Evolutionary conservation across 805 yeast species (phyloP), one percentile per base, ranked within the genome.

Genomic region (Sugiyamaella valdiviana): DNA sequence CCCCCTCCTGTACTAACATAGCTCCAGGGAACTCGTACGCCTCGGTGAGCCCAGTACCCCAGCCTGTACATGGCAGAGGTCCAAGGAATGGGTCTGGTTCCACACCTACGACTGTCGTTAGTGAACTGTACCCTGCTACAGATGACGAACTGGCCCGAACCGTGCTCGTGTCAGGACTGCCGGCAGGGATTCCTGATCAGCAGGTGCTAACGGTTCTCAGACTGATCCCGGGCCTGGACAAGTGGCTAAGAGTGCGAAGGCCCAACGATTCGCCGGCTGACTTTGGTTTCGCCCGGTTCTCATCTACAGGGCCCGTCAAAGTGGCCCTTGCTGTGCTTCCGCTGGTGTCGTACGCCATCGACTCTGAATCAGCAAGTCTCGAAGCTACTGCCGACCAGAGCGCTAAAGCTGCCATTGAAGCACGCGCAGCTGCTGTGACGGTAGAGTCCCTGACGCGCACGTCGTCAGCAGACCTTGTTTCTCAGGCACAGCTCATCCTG

Each of bases 251-350:
- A 26, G 46, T 54, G 17, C 23, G 40, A n/a, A 32, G 21, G 12
- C 46, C 54, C 29, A 48, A 48, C 35, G 51, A 52, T 9, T 21
- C 40, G 12, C 53, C 51, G 2, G 35, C 44, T 9, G 45, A 32
- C 7, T 56, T 50, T 44, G 61, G 58, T 1, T 54, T 56, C 38
- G 59, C 50, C 6, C 39, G 57, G 39, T 57, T 44, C 43, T 17
- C 29, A 14, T 38, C 49, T n/a, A 32, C 51, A 6, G 51, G 37
- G 14, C 37, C 54, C 7, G 49, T 54, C 14, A 53, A 48, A 23
- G 56, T 41, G 15, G 60, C 55, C 4, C 44, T 55, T 19, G 52
- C 43, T 9, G 43, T 53, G 17, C 21, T 57, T 6, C 55, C 59
- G 5, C 37, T 43, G 19, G 48, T 56, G 6, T 9, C n/a, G 6